Conservation (phyloP, 495 filamentous ascomycete genomes). For the Hypoxylon perforatum region DNA sequence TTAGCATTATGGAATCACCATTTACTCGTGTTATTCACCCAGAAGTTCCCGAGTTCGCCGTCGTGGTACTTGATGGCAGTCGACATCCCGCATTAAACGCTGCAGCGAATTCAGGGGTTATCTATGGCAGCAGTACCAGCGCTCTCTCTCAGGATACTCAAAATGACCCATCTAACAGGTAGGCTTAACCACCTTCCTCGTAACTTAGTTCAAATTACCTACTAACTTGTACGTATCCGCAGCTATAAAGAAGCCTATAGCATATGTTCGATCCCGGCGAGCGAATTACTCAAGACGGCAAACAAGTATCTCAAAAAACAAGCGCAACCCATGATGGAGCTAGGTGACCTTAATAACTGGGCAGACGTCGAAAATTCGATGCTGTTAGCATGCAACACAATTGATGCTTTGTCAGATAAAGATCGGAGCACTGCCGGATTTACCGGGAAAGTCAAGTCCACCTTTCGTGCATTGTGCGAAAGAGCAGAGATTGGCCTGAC, state of each 20-base stretch:
- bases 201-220: neutral
- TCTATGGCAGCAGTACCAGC: neutral
- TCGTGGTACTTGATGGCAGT: constrained; percentile 14
- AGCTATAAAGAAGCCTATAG: constrained; percentile 11
- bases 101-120: constrained; percentile 9
- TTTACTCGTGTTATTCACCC: constrained; percentile 1
- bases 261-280: constrained; percentile 4
- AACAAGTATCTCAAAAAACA: constrained; percentile 20
- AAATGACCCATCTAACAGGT: neutral
- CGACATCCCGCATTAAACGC: constrained; percentile 12
- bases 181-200: neutral
- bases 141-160: neutral
- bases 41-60: constrained; percentile 15
- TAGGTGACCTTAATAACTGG: constrained; percentile 15
- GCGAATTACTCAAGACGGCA: constrained; percentile 6
- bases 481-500: too few relatives aligned
- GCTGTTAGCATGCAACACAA: constrained; percentile 11
- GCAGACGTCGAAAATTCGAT: constrained; percentile 19
- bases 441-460: constrained; percentile 8
- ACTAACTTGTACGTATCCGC: neutral
- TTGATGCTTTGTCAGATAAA: constrained; percentile 9
- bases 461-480: constrained; percentile 15
- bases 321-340: constrained; percentile 4
- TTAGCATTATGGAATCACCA: neutral
- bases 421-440: constrained; percentile 14